phyloP scores from a whole-genome alignment of 2,329 filamentous ascomycete genomes.

The Pezicula radicicola region DNA sequence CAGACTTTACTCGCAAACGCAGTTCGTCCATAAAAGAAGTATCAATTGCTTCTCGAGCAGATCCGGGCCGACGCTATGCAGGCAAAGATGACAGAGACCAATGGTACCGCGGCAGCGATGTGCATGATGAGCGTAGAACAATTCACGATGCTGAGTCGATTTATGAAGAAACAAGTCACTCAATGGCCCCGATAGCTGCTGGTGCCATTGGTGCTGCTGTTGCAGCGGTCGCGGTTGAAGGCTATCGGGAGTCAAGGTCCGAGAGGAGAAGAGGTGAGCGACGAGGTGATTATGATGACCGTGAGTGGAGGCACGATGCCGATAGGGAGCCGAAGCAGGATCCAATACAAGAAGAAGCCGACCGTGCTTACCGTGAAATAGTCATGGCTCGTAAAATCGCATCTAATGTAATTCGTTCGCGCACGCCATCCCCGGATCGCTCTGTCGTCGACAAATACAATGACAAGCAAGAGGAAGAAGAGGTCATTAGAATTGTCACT shows the following conservation, averaged over 20 bases:
- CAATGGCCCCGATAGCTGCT: conserved; percentile 45
- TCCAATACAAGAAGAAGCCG: conserved; percentile 52
- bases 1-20: conserved; percentile 31
- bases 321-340: conserved; percentile 30
- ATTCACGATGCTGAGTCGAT: conserved; percentile 41
- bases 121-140: conserved; percentile 7
- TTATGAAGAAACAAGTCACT: conserved; percentile 42
- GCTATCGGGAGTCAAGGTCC: conserved; percentile 22
- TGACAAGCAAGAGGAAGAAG: conserved; percentile 26
- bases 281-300: conserved; percentile 19
- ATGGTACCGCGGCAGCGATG: conserved; percentile 8
- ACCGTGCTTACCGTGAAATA: conserved; percentile 55
- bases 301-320: conserved; percentile 13
- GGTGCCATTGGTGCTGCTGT: conserved; percentile 45
- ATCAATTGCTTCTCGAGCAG: conserved; percentile 7
- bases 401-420: conserved; percentile 49
- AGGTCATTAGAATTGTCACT: conserved; percentile 46
- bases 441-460: conserved; percentile 56
- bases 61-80: conserved; percentile 11
- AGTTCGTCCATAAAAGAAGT: conserved; percentile 22
- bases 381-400: conserved; percentile 50
- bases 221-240: conserved; percentile 36
- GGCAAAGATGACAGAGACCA: conserved; percentile 12
- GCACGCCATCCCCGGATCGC: conserved; percentile 46
- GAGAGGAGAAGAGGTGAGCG: conserved; percentile 31